Base-by-base conservation (phyloP, 805 yeast genomes). In the Hanseniaspora jakobsenii region DNA sequence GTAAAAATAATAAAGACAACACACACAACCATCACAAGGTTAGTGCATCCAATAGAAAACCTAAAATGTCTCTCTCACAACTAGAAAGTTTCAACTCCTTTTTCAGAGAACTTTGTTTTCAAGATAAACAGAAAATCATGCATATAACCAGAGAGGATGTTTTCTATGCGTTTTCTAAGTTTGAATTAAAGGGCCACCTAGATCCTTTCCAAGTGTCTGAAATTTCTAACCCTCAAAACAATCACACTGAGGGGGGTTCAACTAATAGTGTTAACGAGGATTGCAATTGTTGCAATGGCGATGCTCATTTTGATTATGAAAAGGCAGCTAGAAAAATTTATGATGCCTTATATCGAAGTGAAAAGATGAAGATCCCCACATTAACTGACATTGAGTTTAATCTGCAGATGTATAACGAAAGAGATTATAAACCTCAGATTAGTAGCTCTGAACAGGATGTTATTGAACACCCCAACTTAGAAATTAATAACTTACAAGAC, bases 131-230 rank as follows among this genome's bases (percentile, higher is more conserved):
- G 35, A 42, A 42, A 17, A 24, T 42, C 8, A 14, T 42, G 36
- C 31, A 42, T 16, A 42, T 42, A 6, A 42, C 46, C 7, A 42
- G 46, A 35, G 46, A 42, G n/a, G 39, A 42, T 35, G 46, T 42
- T 6, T 42, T 42, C 32, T 24, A 35, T 21, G 46, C 37, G 8
- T 42, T 42, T 17, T 42, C 46, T 10, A 42, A 37, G 24, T 34
- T 37, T 6, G 46, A 42, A 29, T 28, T 42, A 21, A 42, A 42
- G 18, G 46, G 46, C 12, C 46, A 42, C 16, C 16, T 42, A 16
- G 37, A 32, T 22, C 38, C 46, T 10, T 34, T 36, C 22, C 39
- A 42, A 21, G 37, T 42, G 24, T 35, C 46, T 10, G 46, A 39
- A 2, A 32, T 35, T 24, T 39, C 28, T 13, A 17, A 38, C 17